Percentiles rank a stretch among this genome's conserved stretches.
phyloP scores from a whole-genome alignment of 345 rosid species.

The Brassica nigra region DNA sequence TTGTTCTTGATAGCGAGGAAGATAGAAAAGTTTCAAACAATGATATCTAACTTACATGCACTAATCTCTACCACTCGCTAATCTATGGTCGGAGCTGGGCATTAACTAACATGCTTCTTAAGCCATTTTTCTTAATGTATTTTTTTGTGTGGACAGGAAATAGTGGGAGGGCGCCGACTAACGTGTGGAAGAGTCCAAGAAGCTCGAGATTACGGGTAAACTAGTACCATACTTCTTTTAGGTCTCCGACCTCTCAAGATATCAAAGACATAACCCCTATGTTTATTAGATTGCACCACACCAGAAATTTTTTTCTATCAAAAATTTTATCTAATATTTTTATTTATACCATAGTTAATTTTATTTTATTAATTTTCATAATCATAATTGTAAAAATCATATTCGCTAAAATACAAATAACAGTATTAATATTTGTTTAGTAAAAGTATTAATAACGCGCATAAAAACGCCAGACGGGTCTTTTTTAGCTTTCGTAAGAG shows the following conservation, averaged over 20 bases:
- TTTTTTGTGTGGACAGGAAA: background rate
- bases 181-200: slow-evolving; percentile 23
- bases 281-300: background rate
- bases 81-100: slow-evolving; percentile 16
- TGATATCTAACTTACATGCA: no score
- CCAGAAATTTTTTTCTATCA: no score
- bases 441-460: background rate
- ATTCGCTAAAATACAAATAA: no score
- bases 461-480: background rate
- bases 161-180: slow-evolving; percentile 20
- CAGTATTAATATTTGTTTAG: background rate
- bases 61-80: background rate
- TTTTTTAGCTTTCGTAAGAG: background rate
- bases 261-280: no score
- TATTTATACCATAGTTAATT: background rate
- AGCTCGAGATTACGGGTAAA: background rate
- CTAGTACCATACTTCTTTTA: background rate
- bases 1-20: background rate
- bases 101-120: background rate
- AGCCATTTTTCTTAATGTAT: background rate
- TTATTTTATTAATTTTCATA: no score
- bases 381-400: no score
- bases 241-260: slow-evolving; percentile 18
- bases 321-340: background rate
- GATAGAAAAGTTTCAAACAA: background rate